phyloP scores from a whole-genome alignment of 805 yeast species.

The Metschnikowia matae region DNA sequence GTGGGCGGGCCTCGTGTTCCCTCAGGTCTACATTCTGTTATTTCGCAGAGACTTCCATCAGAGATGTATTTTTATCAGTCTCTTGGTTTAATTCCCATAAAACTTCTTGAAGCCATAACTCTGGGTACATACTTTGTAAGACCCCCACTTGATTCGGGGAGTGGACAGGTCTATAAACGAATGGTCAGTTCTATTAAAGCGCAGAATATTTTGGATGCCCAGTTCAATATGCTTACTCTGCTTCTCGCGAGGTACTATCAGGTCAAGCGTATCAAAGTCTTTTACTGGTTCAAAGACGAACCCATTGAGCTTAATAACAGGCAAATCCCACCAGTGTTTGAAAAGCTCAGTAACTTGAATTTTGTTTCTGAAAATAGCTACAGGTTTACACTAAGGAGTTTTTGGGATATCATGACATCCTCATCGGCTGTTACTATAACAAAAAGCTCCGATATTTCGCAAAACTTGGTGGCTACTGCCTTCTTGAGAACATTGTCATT shows the following conservation, averaged over 20 bases:
- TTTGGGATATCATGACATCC: slow-evolving; percentile 21
- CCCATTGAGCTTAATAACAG: slow-evolving; percentile 46
- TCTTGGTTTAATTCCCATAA: slow-evolving; percentile 64
- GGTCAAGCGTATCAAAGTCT: slow-evolving; percentile 55
- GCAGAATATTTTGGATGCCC: slow-evolving; percentile 52
- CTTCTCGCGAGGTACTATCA: slow-evolving; percentile 83
- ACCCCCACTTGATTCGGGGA: slow-evolving; percentile 63
- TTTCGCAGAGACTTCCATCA: slow-evolving; percentile 82
- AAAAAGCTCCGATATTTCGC: neutral
- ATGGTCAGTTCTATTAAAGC: slow-evolving; percentile 46
- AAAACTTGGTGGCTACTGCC: slow-evolving; percentile 9
- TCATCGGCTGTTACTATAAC: slow-evolving; percentile 5
- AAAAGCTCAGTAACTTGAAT: slow-evolving; percentile 18
- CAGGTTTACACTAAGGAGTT: slow-evolving; percentile 23
- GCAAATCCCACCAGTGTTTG: slow-evolving; percentile 50
- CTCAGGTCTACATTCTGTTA: slow-evolving; percentile 71
- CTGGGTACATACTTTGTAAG: slow-evolving; percentile 60
- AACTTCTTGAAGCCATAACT: slow-evolving; percentile 61
- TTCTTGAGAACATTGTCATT: slow-evolving; percentile 46
- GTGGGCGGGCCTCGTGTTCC: slow-evolving; percentile 47
- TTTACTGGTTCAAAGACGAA: slow-evolving; percentile 52
- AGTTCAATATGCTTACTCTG: slow-evolving; percentile 64
- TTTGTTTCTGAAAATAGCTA: neutral
- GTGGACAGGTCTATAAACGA: slow-evolving; percentile 53
- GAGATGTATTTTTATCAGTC: slow-evolving; percentile 81